A percentile compares a stretch with the other conserved stretches of the same genome.
Conservation (phyloP, 176 grass and related monocot genomes). For the Juncus inflexus region DNA sequence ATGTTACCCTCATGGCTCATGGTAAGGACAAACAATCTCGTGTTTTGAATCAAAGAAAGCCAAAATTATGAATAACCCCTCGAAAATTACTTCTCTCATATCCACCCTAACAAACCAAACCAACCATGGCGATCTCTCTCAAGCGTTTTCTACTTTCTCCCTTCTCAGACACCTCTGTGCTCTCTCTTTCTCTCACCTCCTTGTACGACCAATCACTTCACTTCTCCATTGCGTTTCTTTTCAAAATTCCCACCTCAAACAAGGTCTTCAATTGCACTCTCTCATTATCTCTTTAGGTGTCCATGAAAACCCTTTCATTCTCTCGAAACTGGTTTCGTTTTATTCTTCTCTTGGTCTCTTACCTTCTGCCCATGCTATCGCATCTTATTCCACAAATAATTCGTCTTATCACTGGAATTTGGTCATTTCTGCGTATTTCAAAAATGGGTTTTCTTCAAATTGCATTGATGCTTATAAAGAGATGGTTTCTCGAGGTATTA, state of each 20-base stretch:
- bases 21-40: no score
- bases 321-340: slow-evolving; percentile 1
- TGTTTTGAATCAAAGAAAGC: no score
- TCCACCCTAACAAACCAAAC: slow-evolving; percentile 14
- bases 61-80: slow-evolving; percentile 7
- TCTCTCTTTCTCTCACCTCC: neutral
- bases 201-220: neutral
- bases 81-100: slow-evolving; percentile 2
- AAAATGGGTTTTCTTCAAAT: slow-evolving; percentile 3
- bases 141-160: slow-evolving; percentile 18
- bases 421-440: slow-evolving; percentile 7
- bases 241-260: neutral
- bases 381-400: neutral
- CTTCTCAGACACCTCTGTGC: slow-evolving; percentile 3
- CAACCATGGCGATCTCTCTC: neutral
- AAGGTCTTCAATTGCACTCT: slow-evolving; percentile 5
- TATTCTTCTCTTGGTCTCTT: neutral
- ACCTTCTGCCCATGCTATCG: neutral
- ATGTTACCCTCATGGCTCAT: no score
- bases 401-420: neutral
- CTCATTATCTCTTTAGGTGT: slow-evolving; percentile 5
- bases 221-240: slow-evolving; percentile 19
- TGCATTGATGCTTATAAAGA: slow-evolving; percentile 9
- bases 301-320: slow-evolving; percentile 5
- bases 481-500: slow-evolving; percentile 6